phyloP scores from a whole-genome alignment of 768 basidiomycete genomes.

The Kwoniella heveanensis region DNA sequence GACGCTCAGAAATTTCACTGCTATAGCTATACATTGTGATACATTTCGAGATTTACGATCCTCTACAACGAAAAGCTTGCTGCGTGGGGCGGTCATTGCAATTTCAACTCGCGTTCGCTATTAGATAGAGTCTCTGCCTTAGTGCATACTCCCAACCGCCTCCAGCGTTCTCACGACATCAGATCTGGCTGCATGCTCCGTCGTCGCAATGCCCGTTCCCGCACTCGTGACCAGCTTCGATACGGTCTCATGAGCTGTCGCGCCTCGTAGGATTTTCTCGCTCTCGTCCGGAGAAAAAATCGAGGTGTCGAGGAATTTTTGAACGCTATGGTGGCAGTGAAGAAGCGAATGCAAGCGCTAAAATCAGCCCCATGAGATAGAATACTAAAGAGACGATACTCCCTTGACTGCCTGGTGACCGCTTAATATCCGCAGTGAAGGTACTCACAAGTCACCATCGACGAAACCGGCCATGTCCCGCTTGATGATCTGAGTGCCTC shows the following conservation, averaged over 20 bases:
- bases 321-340: conserved; percentile 51
- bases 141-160: conserved; percentile 42
- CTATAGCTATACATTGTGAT: too few species aligned
- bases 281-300: conserved; percentile 24
- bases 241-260: conserved; percentile 34
- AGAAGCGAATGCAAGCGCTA: too few species aligned
- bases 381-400: too few species aligned
- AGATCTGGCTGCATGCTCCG: conserved; percentile 24
- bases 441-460: conserved; percentile 56
- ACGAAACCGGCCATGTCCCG: conserved; percentile 50
- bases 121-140: background rate
- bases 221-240: conserved; percentile 13
- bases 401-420: too few species aligned
- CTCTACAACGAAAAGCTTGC: too few species aligned
- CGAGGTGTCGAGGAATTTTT: conserved; percentile 43
- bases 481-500: conserved; percentile 38
- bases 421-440: too few species aligned
- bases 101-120: too few species aligned
- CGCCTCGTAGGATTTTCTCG: conserved; percentile 37
- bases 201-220: background rate
- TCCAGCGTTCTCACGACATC: conserved; percentile 48
- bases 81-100: too few species aligned
- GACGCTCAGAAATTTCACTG: too few species aligned
- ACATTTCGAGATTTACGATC: too few species aligned
- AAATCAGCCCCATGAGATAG: too few species aligned